Conservation (phyloP, 345 rosid species). For the Lumnitzera littorea region DNA sequence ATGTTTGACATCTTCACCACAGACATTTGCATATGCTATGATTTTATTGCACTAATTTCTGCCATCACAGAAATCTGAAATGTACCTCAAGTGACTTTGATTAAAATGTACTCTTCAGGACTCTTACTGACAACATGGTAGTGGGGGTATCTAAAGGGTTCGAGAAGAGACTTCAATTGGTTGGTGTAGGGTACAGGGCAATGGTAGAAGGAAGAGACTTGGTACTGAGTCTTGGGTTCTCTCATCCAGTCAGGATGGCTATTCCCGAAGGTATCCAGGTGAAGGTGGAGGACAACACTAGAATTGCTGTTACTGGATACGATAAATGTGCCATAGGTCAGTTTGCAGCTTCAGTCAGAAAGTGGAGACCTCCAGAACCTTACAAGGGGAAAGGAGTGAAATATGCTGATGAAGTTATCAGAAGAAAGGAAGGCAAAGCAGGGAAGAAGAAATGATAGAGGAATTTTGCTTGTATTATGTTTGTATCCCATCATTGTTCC, state of each 20-base stretch:
- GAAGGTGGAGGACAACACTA: constrained; percentile 84
- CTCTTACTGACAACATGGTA: constrained; percentile 89
- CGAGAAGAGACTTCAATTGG: constrained; percentile 78
- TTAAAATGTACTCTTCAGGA: constrained; percentile 28
- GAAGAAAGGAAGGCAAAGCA: constrained; percentile 94
- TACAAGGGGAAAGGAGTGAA: constrained; percentile 96
- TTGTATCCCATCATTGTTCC: background rate
- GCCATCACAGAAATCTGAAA: background rate
- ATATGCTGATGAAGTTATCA: constrained; percentile 67
- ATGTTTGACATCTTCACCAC: too few species aligned
- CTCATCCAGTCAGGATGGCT: constrained; percentile 85
- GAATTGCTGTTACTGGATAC: constrained; percentile 62
- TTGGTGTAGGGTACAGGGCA: constrained; percentile 95
- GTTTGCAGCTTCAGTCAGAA: constrained; percentile 84
- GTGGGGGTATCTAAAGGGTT: constrained; percentile 97
- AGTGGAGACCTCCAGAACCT: constrained; percentile 97
- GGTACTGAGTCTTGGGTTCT: constrained; percentile 82
- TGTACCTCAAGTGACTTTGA: background rate
- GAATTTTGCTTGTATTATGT: background rate
- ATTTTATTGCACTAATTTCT: background rate
- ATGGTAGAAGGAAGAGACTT: constrained; percentile 67
- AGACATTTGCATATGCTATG: too few species aligned
- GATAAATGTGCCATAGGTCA: constrained; percentile 71
- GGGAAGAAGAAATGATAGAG: constrained; percentile 77
- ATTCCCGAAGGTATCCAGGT: constrained; percentile 65